These are phyloP conservation scores for Rhizopogon roseolus DNA, from an alignment of 768 basidiomycete species.

Conservation along the genomic window DNA sequence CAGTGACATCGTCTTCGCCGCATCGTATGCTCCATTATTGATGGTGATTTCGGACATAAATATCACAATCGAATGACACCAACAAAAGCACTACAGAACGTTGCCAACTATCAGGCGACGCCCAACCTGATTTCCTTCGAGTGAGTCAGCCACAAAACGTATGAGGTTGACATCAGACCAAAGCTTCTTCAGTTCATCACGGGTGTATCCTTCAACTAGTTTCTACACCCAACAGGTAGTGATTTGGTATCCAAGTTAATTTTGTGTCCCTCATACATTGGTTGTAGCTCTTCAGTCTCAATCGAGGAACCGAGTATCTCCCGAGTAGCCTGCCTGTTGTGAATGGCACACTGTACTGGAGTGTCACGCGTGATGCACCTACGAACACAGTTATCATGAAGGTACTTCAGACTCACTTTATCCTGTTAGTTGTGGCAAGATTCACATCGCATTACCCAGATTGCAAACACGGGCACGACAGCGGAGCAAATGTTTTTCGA, in stretches of 20 bases:
- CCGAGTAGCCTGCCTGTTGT: slow-evolving; percentile 53
- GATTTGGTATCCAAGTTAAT: neutral
- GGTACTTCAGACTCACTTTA: slow-evolving; percentile 25
- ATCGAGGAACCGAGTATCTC: slow-evolving; percentile 58
- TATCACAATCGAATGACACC: neutral
- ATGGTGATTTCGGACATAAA: slow-evolving; percentile 22
- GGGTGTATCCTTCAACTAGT: slow-evolving; percentile 54
- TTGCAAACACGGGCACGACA: slow-evolving; percentile 45
- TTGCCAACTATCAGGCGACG: slow-evolving; percentile 54
- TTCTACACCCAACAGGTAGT: slow-evolving; percentile 58
- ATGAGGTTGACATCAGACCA: neutral
- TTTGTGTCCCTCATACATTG: neutral
- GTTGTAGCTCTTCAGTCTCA: slow-evolving; percentile 54
- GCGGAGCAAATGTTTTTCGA: slow-evolving; percentile 43
- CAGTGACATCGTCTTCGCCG: slow-evolving; percentile 56
- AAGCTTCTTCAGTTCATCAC: slow-evolving; percentile 35
- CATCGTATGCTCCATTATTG: slow-evolving; percentile 59
- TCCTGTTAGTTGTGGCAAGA: neutral
- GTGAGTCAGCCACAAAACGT: slow-evolving; percentile 31
- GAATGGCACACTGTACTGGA: slow-evolving; percentile 56
- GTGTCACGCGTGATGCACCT: slow-evolving; percentile 36
- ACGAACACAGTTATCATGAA: slow-evolving; percentile 49
- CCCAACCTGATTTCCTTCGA: slow-evolving; percentile 60
- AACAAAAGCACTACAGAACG: slow-evolving; percentile 32
- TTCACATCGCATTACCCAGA: slow-evolving; percentile 26